Base-by-base conservation (phyloP, 2,329 filamentous ascomycete species). In the Fusarium sp. region DNA sequence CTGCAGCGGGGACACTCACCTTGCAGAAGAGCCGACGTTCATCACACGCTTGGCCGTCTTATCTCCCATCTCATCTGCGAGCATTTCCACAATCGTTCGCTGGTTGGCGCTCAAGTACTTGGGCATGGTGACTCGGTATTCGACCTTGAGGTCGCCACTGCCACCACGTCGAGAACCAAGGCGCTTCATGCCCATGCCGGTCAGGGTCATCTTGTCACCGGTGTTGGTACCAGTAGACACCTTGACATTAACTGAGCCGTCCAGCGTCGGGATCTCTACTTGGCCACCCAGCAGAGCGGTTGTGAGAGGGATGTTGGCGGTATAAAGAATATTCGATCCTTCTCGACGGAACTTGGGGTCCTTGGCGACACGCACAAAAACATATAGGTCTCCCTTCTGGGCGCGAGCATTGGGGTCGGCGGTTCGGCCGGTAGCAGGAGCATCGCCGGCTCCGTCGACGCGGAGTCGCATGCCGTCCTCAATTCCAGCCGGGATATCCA, bases 381-480 rank as follows among this genome's bases (percentile, higher is more conserved):
- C 94, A 81, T 95, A 98, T 20, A 99, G 90, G 80, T 99, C 96
- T 77, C 97, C 97, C 50, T 90, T 92, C 78, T 92, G 87, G n/a
- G 90, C 90, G 70, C 90, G 89, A 11, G 88, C 86, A 68, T 90
- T 89, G 32, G 91, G 87, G 52, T 91, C 90, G 35, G 90, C 88
- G 17, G 90, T 87, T 27, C 91, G 89, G 52, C 95, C 94, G 27
- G 94, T 96, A 10, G 91, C 87, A 25, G 97, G 93, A 17, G 94
- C 92, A 80, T 99, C 96, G 74, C 97, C 97, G 80, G 97, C 95
- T 30, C 94, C 94, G 68, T 92, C 90, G 32, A 99, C 90, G 62
- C 94, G 90, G 78, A 99, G 85, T 66, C 95, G 91, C 96, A 98
- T 98, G 65, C 96, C 95, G 81, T 99, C 96, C 81, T 98, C 97